Evolutionary conservation across 83 land plant genomes (phyloP), one percentile per base, ranked within the genome.

Genomic region (Thuja plicata): DNA sequence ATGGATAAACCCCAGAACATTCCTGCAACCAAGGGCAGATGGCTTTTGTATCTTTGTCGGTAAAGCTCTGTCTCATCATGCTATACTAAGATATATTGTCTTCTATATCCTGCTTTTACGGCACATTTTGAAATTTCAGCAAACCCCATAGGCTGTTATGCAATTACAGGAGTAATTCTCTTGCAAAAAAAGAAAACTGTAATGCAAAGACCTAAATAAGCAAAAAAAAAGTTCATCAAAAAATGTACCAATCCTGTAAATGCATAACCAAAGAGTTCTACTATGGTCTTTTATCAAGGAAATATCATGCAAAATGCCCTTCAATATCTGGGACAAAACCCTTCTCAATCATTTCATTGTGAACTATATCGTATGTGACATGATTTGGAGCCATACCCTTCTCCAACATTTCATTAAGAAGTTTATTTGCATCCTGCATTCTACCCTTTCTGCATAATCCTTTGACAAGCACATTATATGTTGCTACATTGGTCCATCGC

Each of bases 351-450:
- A 95, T 95, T 70, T 92, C 93, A n/a, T 93, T 92, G 86, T 57
- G 90, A 38, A 95, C 90, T 45, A 93, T 89, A 85, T 90, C 89
- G 85, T 95, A 95, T 16, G 96, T 95, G 48, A 85, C 88, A 35
- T 88, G 88, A 84, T 93, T 94, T n/a, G 96, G 95, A 46, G 91
- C 88, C 85, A 94, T 81, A 34, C 96, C 96, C 90, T 91, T 95
- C 88, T 94, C 95, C 91, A 94, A 60, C 94, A 95, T 91, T 89
- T 94, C 95, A 90, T 95, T 94, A 50, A 95, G 86, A 84, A 94
- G 92, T 46, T 85, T 84, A 83, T 94, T 94, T 71, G 95, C 96
- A 41, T 92, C 93, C 73, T 92, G 88, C 71, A 95, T 76, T 74
- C 93, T 94, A 10, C 94, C 91, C 62, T 89, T 92, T 48, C 79